A percentile compares a stretch with the other conserved stretches of the same genome.
phyloP scores from a whole-genome alignment of 78 protist genomes.

The Blattamonas nauphoetae region DNA sequence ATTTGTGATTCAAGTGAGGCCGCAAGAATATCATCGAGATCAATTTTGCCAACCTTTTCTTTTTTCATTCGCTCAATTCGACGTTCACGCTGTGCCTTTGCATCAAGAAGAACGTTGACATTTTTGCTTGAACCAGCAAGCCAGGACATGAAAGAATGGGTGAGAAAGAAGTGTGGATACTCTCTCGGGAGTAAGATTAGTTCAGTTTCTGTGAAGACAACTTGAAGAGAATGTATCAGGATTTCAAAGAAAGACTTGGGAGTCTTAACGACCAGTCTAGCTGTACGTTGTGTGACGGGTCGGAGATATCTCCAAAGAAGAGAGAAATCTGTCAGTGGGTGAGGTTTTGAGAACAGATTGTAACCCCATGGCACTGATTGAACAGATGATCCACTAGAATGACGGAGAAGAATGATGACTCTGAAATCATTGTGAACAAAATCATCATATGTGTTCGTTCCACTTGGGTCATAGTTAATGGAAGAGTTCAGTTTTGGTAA shows the following conservation, averaged over 20 bases:
- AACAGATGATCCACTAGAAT: not conserved
- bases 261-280: too few relatives aligned
- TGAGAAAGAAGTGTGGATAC: not conserved
- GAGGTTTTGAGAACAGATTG: not conserved
- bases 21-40: too few relatives aligned
- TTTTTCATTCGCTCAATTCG: too few relatives aligned
- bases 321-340: not conserved
- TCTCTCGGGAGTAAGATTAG: not conserved
- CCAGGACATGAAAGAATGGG: not conserved
- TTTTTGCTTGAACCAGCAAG: too few relatives aligned
- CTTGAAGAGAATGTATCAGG: not conserved
- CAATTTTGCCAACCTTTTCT: too few relatives aligned
- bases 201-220: not conserved
- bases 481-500: too few relatives aligned
- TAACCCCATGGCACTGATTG: not conserved
- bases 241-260: not conserved
- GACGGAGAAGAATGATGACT: not conserved
- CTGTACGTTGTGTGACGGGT: not conserved
- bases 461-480: too few relatives aligned
- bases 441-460: not conserved
- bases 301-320: not conserved
- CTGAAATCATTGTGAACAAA: not conserved
- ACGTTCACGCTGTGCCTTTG: too few relatives aligned
- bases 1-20: too few relatives aligned
- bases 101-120: too few relatives aligned